A percentile compares a stretch with the other conserved stretches of the same genome.
phyloP scores from a whole-genome alignment of 2,329 filamentous ascomycete species.

The Talaromyces sp. region DNA sequence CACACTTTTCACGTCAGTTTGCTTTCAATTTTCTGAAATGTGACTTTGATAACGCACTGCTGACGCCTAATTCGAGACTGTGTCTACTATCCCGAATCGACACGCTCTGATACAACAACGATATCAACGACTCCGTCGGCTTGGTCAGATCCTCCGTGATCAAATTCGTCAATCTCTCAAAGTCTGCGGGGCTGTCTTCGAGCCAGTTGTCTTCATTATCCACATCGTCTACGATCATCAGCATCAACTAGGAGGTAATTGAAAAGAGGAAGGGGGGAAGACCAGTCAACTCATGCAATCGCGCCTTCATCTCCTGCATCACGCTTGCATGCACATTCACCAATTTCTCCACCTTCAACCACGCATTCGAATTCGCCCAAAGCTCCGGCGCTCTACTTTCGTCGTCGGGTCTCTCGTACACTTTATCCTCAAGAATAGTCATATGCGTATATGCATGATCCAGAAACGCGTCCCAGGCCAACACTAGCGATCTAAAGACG shows the following conservation, averaged over 20 bases:
- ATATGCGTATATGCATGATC: constrained; percentile 48
- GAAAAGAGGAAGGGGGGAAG: neutral
- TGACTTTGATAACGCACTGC: constrained; percentile 39
- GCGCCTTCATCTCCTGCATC: constrained; percentile 44
- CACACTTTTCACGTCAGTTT: constrained; percentile 22
- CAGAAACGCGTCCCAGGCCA: constrained; percentile 47
- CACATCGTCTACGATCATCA: constrained; percentile 21
- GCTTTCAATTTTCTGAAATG: neutral
- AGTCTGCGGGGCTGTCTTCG: constrained; percentile 37
- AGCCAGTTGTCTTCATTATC: constrained; percentile 40
- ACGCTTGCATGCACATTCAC: constrained; percentile 50
- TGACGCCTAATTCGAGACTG: constrained; percentile 47
- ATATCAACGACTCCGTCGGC: constrained; percentile 49
- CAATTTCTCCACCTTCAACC: constrained; percentile 53
- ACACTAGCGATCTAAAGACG: constrained; percentile 48
- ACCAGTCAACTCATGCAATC: constrained; percentile 42
- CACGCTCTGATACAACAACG: constrained; percentile 53
- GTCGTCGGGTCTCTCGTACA: constrained; percentile 54
- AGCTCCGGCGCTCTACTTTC: constrained; percentile 52
- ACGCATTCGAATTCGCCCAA: constrained; percentile 50
- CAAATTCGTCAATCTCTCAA: constrained; percentile 46
- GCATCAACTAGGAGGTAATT: neutral
- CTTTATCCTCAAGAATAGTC: constrained; percentile 49
- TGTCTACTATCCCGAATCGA: constrained; percentile 52
- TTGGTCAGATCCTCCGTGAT: constrained; percentile 51